Base-by-base conservation (phyloP, 768 basidiomycete genomes). In the Lentinula guzmanii region DNA sequence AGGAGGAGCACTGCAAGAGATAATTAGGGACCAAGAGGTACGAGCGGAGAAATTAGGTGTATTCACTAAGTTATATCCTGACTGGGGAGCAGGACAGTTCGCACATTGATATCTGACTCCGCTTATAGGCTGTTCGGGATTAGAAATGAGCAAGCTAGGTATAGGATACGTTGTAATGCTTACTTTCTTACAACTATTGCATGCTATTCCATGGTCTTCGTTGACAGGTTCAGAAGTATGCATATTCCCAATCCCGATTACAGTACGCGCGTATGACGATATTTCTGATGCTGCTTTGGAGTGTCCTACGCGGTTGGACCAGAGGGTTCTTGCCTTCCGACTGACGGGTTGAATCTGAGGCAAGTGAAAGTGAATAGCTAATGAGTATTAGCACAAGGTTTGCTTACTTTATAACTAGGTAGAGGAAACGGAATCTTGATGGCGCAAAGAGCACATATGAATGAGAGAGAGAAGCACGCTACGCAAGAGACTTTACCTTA, bases 81-180 rank as follows among this genome's bases (percentile, higher is more conserved):
- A 75, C 0, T 92, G 86, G 42, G 77, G 77, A 4, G 94, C 94
- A 0, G 92, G 84, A 67, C 95, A 98, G 63, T 87, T 89, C 13
- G 89, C 92, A 69, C 95, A 98, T 69, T 97, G 95, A 70, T 89
- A 98, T 46, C 95, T 80, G 51, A 82, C 75, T 5, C 95, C 94
- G 56, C 85, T 72, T 60, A 96, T 94, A 31, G 78, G 73, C 90
- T 93, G 66, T 35, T 24, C 42, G 61, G 37, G 13, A 39, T 8
- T 62, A 10, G 48, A 21, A 11, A 35, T 35, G 41, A 39, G 63
- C 35, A 18, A 39, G 28, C 51, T 31, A 1, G 37, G 48, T n/a
- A 9, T 5, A 24, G 18, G 10, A 48, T n/a, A 58, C 7, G 34
- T 5, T 34, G 31, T 31, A 18, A 11, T 31, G 64, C 81, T 42